Percentiles rank a stretch among this genome's conserved stretches.
Conservation (phyloP, 345 rosid species). For the Citrus reticulata region DNA sequence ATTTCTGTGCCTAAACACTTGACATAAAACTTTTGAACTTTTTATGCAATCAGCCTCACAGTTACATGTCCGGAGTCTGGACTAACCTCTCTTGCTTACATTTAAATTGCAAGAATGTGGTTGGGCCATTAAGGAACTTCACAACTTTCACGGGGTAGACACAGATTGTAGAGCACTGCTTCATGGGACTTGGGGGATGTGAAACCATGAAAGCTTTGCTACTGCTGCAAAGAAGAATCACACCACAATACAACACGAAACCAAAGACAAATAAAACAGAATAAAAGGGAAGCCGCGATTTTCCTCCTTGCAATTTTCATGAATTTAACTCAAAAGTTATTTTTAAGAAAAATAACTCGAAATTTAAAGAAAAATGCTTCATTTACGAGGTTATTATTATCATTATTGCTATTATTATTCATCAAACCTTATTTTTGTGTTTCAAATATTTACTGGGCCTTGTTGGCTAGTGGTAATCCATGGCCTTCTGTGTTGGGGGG, state of each 20-base stretch:
- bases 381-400: too few species aligned
- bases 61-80: background rate
- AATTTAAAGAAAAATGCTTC: too few species aligned
- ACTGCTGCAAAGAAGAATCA: too few species aligned
- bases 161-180: too few species aligned
- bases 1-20: too few species aligned
- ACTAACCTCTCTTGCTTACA: background rate
- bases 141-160: background rate
- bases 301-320: background rate
- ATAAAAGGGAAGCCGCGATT: background rate
- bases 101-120: background rate
- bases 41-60: background rate
- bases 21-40: background rate
- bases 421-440: too few species aligned
- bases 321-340: background rate
- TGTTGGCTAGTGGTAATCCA: too few species aligned
- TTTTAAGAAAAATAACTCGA: background rate
- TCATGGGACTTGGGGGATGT: background rate
- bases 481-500: too few species aligned
- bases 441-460: too few species aligned
- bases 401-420: too few species aligned
- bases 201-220: background rate
- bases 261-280: background rate
- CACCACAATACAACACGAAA: background rate
- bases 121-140: background rate